Conservation (phyloP, 164 flowering plant genomes). For the Tinospora cordifolia region DNA sequence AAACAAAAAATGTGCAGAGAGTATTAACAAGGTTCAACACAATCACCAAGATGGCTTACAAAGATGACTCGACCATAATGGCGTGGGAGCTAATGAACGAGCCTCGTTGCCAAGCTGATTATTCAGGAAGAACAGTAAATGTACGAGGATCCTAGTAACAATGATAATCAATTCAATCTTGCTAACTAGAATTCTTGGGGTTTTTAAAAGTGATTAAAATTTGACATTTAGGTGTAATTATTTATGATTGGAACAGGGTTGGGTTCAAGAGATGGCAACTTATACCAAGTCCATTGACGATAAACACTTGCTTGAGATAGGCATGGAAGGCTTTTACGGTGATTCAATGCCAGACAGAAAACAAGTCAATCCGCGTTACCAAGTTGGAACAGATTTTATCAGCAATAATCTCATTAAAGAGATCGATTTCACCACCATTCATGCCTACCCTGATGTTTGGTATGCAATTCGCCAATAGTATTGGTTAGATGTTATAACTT, state of each 20-base stretch:
- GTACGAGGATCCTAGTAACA: slow-evolving; percentile 8
- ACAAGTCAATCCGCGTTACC: slow-evolving; percentile 22
- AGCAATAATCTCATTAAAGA: slow-evolving; percentile 20
- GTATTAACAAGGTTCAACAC: slow-evolving; percentile 30
- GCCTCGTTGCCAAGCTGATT: slow-evolving; percentile 29
- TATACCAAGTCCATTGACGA: slow-evolving; percentile 22
- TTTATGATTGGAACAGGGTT: slow-evolving; percentile 10
- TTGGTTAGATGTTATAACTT: no score
- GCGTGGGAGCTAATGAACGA: slow-evolving; percentile 39
- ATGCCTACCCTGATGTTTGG: slow-evolving; percentile 34
- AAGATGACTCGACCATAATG: slow-evolving; percentile 31
- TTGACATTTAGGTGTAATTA: not conserved
- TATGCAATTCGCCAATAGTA: not conserved
- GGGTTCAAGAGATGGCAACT: slow-evolving; percentile 32
- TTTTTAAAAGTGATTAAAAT: not conserved
- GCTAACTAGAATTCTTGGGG: not conserved
- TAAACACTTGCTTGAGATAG: slow-evolving; percentile 27
- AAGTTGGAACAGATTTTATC: slow-evolving; percentile 31
- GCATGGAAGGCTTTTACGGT: slow-evolving; percentile 33
- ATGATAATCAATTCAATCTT: not conserved
- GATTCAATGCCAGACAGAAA: slow-evolving; percentile 23
- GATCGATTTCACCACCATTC: slow-evolving; percentile 28
- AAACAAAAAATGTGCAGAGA: slow-evolving; percentile 22
- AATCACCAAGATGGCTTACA: slow-evolving; percentile 17
- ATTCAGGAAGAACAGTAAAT: slow-evolving; percentile 21